phyloP scores from a whole-genome alignment of 306 rosid species.

The Vigna mungo region DNA sequence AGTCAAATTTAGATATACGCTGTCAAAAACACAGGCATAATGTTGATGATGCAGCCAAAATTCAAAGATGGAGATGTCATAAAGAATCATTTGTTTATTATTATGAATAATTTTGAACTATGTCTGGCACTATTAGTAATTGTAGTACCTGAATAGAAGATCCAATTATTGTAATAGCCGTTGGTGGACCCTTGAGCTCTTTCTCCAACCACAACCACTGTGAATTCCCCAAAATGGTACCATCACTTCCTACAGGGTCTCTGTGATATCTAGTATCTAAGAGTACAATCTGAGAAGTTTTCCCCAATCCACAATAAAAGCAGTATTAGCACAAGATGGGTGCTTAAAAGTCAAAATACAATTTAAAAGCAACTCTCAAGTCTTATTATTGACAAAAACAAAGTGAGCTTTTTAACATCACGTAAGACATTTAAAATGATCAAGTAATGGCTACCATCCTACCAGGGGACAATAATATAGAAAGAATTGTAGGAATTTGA shows the following conservation, averaged over 20 bases:
- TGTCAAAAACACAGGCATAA: not conserved
- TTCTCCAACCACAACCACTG: constrained; percentile 85
- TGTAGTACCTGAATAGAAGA: constrained; percentile 81
- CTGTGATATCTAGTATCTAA: constrained; percentile 89
- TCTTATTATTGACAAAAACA: not conserved
- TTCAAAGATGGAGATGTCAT: constrained; percentile 26
- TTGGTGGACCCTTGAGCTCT: constrained; percentile 66
- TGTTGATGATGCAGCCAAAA: not conserved
- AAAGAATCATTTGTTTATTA: constrained; percentile 6
- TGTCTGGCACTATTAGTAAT: constrained; percentile 17
- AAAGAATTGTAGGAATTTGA: constrained; percentile 4
- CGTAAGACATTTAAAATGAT: constrained; percentile 3
- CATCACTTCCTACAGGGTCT: constrained; percentile 77
- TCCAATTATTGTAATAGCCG: constrained; percentile 74
- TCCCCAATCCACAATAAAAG: constrained; percentile 21
- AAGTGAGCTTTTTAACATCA: not conserved
- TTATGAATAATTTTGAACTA: not conserved
- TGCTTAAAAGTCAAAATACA: constrained; percentile 21
- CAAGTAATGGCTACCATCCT: not conserved
- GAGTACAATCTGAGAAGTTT: constrained; percentile 50
- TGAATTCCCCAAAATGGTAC: constrained; percentile 72
- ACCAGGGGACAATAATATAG: constrained; percentile 2
- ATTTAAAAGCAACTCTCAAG: constrained; percentile 9
- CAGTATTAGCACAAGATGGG: constrained; percentile 37
- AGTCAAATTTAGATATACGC: not conserved